A percentile compares a stretch with the other conserved stretches of the same genome.
Evolutionary conservation across 1,139 yeast genomes (phyloP).

Genomic region (Blastobotrys apis): DNA sequence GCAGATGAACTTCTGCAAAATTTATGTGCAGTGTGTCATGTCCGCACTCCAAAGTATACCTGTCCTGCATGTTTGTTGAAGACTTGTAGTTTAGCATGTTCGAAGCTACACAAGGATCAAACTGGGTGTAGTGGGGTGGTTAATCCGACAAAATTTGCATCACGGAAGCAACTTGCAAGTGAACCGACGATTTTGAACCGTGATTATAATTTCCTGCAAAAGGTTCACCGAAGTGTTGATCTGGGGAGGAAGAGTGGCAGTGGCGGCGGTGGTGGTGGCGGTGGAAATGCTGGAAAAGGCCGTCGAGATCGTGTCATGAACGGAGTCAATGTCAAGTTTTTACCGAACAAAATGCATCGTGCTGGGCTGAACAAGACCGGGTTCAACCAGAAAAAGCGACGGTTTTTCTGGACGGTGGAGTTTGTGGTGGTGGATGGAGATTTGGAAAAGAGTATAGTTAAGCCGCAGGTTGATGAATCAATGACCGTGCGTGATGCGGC

Average conservation of each 20-base stretch:
- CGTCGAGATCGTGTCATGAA: slow-evolving; percentile 10
- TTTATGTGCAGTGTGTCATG: slow-evolving; percentile 20
- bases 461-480: slow-evolving; percentile 7
- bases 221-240: slow-evolving; percentile 55
- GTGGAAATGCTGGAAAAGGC: slow-evolving; percentile 3
- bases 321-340: slow-evolving; percentile 48
- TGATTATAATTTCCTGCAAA: slow-evolving; percentile 73
- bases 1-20: background rate
- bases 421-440: slow-evolving; percentile 36
- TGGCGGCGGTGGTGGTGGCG: slow-evolving; percentile 34
- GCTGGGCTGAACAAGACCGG: slow-evolving; percentile 63
- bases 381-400: slow-evolving; percentile 60
- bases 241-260: slow-evolving; percentile 32
- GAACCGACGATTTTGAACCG: slow-evolving; percentile 53
- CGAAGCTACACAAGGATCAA: slow-evolving; percentile 60
- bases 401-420: slow-evolving; percentile 77
- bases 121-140: slow-evolving; percentile 63
- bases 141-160: slow-evolving; percentile 57
- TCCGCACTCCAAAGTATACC: slow-evolving; percentile 50
- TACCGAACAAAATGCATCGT: slow-evolving; percentile 79
- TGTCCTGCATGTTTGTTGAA: slow-evolving; percentile 74
- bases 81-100: slow-evolving; percentile 73
- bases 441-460: background rate
- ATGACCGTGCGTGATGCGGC: slow-evolving; percentile 10
- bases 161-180: slow-evolving; percentile 20